Percentiles rank a stretch among this genome's conserved stretches.
phyloP scores from a whole-genome alignment of 169 alveolate species.

The Plasmodium fragile region DNA sequence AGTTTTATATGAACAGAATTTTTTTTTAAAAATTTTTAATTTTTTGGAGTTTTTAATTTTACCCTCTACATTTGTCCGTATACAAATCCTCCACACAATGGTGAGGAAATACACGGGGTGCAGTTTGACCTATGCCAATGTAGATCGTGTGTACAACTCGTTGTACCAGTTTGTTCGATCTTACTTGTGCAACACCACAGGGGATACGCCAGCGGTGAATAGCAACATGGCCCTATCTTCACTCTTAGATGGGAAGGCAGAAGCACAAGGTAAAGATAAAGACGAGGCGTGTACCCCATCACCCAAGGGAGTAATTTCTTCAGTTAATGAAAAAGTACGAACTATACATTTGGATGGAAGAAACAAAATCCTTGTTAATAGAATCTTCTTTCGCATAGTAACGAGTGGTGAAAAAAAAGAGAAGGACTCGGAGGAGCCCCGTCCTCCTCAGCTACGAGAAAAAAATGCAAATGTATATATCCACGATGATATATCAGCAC shows the following conservation, averaged over 20 bases:
- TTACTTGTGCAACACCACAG: not conserved
- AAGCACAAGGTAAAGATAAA: not conserved
- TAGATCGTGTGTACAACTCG: constrained; percentile 13
- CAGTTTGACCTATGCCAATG: not conserved
- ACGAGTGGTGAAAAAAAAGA: not conserved
- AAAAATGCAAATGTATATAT: constrained; percentile 16
- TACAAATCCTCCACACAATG: constrained; percentile 16
- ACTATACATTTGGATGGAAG: constrained; percentile 7
- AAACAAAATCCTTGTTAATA: constrained; percentile 10
- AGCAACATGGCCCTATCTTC: not conserved
- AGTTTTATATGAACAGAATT: constrained; percentile 25
- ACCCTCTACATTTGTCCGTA: constrained; percentile 28
- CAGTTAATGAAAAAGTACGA: not conserved
- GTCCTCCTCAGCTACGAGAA: not conserved
- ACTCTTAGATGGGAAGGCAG: not conserved
- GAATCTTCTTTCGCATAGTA: not conserved
- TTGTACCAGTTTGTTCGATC: not conserved
- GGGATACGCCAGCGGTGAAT: not conserved
- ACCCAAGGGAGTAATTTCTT: not conserved
- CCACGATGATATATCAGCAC: constrained; percentile 37
- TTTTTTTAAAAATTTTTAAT: constrained; percentile 49
- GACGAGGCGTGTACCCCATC: not conserved
- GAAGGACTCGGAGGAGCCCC: not conserved
- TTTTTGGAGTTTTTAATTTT: constrained; percentile 32
- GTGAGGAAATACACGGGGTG: constrained; percentile 5